Base-by-base conservation (phyloP, 495 filamentous ascomycete species). In the Aspergillus carlsbadensis region DNA sequence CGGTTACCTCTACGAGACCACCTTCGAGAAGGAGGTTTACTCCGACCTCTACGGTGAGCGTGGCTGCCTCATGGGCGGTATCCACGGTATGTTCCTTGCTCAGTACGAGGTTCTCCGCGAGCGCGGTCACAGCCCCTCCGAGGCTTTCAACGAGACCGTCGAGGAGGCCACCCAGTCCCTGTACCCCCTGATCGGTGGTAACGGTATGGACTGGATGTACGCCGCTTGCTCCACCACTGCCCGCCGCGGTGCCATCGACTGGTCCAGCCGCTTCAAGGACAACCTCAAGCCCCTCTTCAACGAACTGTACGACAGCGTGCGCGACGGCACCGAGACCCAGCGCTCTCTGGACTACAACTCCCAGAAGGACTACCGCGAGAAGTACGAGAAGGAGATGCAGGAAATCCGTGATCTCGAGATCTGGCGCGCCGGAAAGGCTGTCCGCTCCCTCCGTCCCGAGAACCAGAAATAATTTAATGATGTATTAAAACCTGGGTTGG, bases 121-220 rank as follows among this genome's bases (percentile, higher is more conserved):
- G 85, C 84, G 88, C 62, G 94, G 94, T 75, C 94, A 98, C 86
- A 86, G 81, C 81, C 94, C 94, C 69, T 92, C 88, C 68, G 95
- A 98, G 81, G 94, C 94, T 58, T 98, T 98, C 88, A 98, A 98
- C 83, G 94, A 98, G 90, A 97, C 94, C 61, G 94, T 98, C 56
- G 94, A 98, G 82, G 94, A 98, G 80, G 94, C 94, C 58, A 98
- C 94, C 37, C 95, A 98, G 84, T 90, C 86, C 63, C 83, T 98
- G 57, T 98, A 98, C 84, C 94, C 94, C 54, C 81, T 98, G 63
- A 98, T 98, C 67, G 94, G 92, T 70, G 83, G 81, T 67, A 87
- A 98, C 74, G 94, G 94, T 64, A 98, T 98, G 94, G 94, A 98
- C 82, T 98, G 94, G 91, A 98, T 98, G 95, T 98, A 96, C 81